Conservation (phyloP, 345 rosid genomes). For the Durio zibethinus region DNA sequence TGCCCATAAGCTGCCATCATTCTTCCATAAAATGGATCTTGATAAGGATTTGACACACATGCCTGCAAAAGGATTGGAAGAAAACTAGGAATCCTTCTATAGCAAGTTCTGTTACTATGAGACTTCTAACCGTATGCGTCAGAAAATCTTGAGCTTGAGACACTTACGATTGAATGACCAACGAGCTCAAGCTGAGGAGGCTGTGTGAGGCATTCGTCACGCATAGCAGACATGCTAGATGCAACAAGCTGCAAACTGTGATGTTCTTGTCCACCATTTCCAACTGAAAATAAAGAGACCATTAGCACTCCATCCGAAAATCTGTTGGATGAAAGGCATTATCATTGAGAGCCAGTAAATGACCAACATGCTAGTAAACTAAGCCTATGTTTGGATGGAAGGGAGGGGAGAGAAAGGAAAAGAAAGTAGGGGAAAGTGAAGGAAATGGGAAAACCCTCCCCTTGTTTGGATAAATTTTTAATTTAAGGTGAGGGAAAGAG, state of each 20-base stretch:
- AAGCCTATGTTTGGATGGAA: too few relatives aligned
- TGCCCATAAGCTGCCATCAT: conserved; percentile 86
- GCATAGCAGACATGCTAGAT: conserved; percentile 37
- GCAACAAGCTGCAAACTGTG: conserved; percentile 35
- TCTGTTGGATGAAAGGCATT: neutral
- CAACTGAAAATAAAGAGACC: conserved; percentile 32
- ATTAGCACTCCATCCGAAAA: conserved; percentile 8
- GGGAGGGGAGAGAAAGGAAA: too few relatives aligned
- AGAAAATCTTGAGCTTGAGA: conserved; percentile 19
- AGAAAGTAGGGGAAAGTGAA: too few relatives aligned
- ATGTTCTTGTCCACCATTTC: conserved; percentile 49
- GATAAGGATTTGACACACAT: conserved; percentile 82
- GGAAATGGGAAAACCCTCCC: too few relatives aligned
- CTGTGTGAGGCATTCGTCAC: conserved; percentile 47
- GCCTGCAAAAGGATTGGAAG: conserved; percentile 59
- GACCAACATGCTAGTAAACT: neutral
- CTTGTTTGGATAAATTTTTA: too few relatives aligned
- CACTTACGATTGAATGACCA: conserved; percentile 88
- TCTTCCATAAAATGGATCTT: conserved; percentile 75
- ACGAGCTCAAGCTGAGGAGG: conserved; percentile 88
- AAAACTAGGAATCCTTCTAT: conserved; percentile 24
- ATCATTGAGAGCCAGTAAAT: neutral
- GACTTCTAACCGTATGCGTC: conserved; percentile 7
- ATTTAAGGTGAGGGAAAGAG: too few relatives aligned
- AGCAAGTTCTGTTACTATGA: conserved; percentile 7